Evolutionary conservation across 2,329 filamentous ascomycete species (phyloP), one percentile per base, ranked within the genome.

Genomic region (Pseudogymnoascus verrucosus): DNA sequence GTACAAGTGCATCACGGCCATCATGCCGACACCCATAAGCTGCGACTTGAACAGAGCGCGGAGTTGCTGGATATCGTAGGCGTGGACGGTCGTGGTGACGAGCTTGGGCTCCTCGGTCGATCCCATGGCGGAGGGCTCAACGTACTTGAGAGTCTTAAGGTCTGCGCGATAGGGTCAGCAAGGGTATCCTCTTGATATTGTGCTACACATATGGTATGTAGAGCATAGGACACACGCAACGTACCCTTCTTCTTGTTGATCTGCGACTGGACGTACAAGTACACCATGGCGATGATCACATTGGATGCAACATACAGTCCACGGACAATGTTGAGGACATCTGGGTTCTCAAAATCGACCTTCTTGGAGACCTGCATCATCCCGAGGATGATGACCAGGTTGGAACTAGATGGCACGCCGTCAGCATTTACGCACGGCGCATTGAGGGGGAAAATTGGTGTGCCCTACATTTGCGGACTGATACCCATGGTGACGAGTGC

Each of bases 311-410:
- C 21, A 76, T 90, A 90, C 67, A 87, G 76, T 40, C 77, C 82
- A 72, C 87, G 87, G 65, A 89, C 84, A 65, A 81, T 77, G 70
- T 84, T 83, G 64, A 89, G 80, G 59, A 89, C 85, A 67, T 83
- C 81, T n/a, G 86, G 91, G 74, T 98, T 89, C 31, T 98, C 93
- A 73, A 98, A 96, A 60, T 93, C 91, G 66, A 99, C 87, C 78
- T 89, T 91, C 85, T 98, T 98, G 71, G 92, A 90, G 66, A 96
- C 89, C 84, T 97, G 93, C 91, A 98, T 97, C 89, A 97, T 96
- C 75, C 90, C 90, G 71, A 96, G 86, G 80, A 96, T 93, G 87
- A 96, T 92, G 81, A 91, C 82, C 77, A 96, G 84, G 84, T 96
- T 96, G 77, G 90, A 91, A 73, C 92, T 96, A 21, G 10, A 57